Percentiles rank a stretch among this genome's conserved stretches.
Evolutionary conservation across 768 basidiomycete species (phyloP).

Genomic region (Saitozyma podzolica): DNA sequence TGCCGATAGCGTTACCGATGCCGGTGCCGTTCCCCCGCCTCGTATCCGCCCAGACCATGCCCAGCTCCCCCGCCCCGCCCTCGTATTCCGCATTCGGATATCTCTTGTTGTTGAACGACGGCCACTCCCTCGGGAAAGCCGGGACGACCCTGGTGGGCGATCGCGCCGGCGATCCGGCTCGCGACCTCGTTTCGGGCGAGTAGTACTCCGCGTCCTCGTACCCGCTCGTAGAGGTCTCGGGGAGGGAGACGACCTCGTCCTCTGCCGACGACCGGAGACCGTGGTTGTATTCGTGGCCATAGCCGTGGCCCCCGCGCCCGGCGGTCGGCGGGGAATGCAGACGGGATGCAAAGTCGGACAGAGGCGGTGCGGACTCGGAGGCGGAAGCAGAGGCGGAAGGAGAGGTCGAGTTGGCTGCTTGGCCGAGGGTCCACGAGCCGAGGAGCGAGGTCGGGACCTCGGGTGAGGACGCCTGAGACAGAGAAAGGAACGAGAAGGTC

Average conservation of each 20-base stretch:
- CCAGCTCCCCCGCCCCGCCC: neutral
- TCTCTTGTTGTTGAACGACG: neutral
- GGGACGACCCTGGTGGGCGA: neutral
- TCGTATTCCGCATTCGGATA: neutral
- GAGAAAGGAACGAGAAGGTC: slow-evolving; percentile 34
- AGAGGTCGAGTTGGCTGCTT: no score
- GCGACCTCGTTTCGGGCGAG: slow-evolving; percentile 20
- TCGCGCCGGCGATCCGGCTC: slow-evolving; percentile 3
- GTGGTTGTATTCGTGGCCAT: neutral
- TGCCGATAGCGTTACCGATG: no score
- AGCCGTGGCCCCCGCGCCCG: neutral
- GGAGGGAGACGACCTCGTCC: slow-evolving; percentile 19
- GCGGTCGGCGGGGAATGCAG: neutral
- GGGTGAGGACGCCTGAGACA: slow-evolving; percentile 24
- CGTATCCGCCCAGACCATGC: slow-evolving; percentile 1
- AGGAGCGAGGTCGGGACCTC: slow-evolving; percentile 10
- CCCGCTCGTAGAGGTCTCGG: slow-evolving; percentile 16
- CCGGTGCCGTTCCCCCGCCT: neutral
- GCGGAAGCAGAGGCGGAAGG: no score
- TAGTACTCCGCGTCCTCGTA: slow-evolving; percentile 43
- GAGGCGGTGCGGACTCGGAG: no score
- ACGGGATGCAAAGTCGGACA: no score
- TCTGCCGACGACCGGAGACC: slow-evolving; percentile 3
- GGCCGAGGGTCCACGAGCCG: neutral
- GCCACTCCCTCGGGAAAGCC: slow-evolving; percentile 4